Evolutionary conservation across 805 yeast species (phyloP), one percentile per base, ranked within the genome.

Genomic region (Wickerhamiella domercqiae): DNA sequence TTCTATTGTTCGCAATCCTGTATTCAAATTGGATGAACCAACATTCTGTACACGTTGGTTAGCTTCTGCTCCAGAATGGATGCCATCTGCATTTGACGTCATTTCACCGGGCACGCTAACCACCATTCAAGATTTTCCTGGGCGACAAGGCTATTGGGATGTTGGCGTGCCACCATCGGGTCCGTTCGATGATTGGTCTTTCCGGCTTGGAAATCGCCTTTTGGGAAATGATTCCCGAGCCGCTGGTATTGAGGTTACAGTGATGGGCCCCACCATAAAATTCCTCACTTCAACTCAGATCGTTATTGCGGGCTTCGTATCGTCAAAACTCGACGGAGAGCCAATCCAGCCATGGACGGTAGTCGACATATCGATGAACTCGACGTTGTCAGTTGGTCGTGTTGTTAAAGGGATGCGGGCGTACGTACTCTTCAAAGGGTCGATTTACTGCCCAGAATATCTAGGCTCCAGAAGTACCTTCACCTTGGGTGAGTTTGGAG

Each of bases 141-240:
- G 93, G 38, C 76, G 97, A 64, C 66, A 65, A 40, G 80, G 84
- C 9, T 55, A 68, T 43, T 79, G 90, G 87, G 73, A 78, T 53
- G 70, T 78, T 48, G 97, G 97, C 56, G 96, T 86, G 40, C 97
- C 97, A 21, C 96, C 96, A 7, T 81, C 94, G 28, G 97, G 97
- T 34, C 94, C 96, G 43, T 87, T 86, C 96, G 97, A 86, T 60
- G 72, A 75, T 44, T 84, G 76, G 51, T 75, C 94, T 3, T 84
- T 84, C 64, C 67, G 94, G 52, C 55, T 83, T 45, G 94, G 93
- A 15, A 86, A 86, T 63, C 66, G 80, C 55, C 73, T 81, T 52
- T 95, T 86, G 35, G 96, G 95, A 43, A 87, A 86, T 57, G 71
- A 76, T 48, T 61, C 66, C 45, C 63, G 68, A 35, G 78, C 94